phyloP scores from a whole-genome alignment of 2,329 filamentous ascomycete species.

The Nannizziopsis arthrosporioides region DNA sequence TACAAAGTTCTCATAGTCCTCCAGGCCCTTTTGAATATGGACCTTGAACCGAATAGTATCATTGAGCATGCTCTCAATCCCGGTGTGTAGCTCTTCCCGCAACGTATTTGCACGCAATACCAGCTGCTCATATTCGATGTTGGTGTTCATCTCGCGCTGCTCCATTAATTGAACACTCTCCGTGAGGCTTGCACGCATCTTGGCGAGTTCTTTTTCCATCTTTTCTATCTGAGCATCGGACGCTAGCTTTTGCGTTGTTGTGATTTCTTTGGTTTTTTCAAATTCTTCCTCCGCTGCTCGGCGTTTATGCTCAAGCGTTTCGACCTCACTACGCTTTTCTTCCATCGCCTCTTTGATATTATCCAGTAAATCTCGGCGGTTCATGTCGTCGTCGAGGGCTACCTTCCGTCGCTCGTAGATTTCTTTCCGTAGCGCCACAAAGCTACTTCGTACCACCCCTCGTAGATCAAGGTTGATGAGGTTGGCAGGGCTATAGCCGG shows the following conservation, averaged over 20 bases:
- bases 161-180: conserved; percentile 88
- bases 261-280: conserved; percentile 81
- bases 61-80: conserved; percentile 90
- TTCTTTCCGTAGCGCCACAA: conserved; percentile 70
- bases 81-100: conserved; percentile 94
- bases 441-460: conserved; percentile 65
- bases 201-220: conserved; percentile 95
- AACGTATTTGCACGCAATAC: conserved; percentile 71
- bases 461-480: conserved; percentile 81
- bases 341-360: conserved; percentile 94
- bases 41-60: conserved; percentile 99
- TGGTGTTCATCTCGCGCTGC: conserved; percentile 90
- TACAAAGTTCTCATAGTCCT: conserved; percentile 90
- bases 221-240: conserved; percentile 93
- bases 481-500: conserved; percentile 80
- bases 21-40: conserved; percentile 81
- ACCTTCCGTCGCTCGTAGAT: conserved; percentile 77
- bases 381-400: conserved; percentile 82
- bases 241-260: conserved; percentile 73
- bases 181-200: conserved; percentile 71
- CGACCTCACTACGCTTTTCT: conserved; percentile 85
- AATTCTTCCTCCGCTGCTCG: conserved; percentile 85
- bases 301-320: conserved; percentile 78
- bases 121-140: conserved; percentile 90
- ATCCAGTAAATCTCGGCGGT: conserved; percentile 85